Percentiles rank a stretch among this genome's conserved stretches.
These are phyloP conservation scores for Aspergillus incahuasiensis DNA, from an alignment of 495 filamentous ascomycete genomes.

Conservation along the genomic window DNA sequence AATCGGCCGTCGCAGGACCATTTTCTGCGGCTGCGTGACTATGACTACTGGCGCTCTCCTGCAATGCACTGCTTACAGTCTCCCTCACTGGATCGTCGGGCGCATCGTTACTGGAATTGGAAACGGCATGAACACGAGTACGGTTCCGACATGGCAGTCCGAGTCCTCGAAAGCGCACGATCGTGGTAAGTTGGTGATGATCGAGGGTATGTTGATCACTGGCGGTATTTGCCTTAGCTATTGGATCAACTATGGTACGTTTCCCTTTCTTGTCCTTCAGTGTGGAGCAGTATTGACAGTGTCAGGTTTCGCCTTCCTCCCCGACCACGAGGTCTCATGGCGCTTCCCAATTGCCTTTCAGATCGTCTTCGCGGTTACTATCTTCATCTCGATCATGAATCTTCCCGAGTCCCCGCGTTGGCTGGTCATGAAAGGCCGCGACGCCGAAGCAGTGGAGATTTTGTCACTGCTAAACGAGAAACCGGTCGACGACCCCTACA, in stretches of 20 bases:
- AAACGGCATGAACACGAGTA: slow-evolving; percentile 56
- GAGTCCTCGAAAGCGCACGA: slow-evolving; percentile 67
- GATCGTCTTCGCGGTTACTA: slow-evolving; percentile 57
- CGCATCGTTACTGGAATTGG: slow-evolving; percentile 65
- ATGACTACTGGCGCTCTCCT: slow-evolving; percentile 64
- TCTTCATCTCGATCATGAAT: slow-evolving; percentile 52
- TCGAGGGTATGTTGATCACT: slow-evolving; percentile 65
- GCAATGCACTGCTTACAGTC: slow-evolving; percentile 54
- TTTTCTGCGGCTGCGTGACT: slow-evolving; percentile 60
- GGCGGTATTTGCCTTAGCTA: slow-evolving; percentile 63
- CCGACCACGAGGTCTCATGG: slow-evolving; percentile 56
- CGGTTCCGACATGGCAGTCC: slow-evolving; percentile 50
- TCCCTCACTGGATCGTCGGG: slow-evolving; percentile 62
- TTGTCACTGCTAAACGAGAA: slow-evolving; percentile 46
- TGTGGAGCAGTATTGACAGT: background rate
- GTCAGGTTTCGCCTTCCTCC: slow-evolving; percentile 52
- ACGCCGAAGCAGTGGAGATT: slow-evolving; percentile 59
- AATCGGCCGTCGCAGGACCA: slow-evolving; percentile 63
- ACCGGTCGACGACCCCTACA: slow-evolving; percentile 52
- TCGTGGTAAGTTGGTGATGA: slow-evolving; percentile 72
- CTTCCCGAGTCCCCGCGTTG: slow-evolving; percentile 70
- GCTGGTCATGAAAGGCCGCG: slow-evolving; percentile 61
- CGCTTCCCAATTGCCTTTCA: slow-evolving; percentile 72
- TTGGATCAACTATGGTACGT: slow-evolving; percentile 64
- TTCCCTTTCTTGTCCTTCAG: background rate